Percentiles rank a stretch among this genome's conserved stretches.
These are phyloP conservation scores for Boechera divaricarpa DNA, from an alignment of 345 rosid species.

Conservation along the genomic window DNA sequence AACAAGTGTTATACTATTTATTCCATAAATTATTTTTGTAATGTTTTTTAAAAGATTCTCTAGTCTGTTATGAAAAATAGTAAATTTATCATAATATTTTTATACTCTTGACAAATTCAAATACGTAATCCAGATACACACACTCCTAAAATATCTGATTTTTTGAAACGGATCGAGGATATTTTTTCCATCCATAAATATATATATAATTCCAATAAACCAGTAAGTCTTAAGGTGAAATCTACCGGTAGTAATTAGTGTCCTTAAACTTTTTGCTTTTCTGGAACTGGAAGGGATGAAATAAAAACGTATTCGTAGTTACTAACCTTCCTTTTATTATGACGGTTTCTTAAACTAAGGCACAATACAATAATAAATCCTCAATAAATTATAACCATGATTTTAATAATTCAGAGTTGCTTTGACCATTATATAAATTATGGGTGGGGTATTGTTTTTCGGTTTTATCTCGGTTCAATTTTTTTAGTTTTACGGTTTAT, in stretches of 20 bases:
- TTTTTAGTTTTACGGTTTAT: too few relatives aligned
- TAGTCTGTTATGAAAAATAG: too few relatives aligned
- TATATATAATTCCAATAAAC: too few relatives aligned
- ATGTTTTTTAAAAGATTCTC: too few relatives aligned
- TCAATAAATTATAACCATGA: not conserved
- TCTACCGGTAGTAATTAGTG: too few relatives aligned
- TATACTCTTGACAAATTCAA: not conserved
- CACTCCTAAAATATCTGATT: not conserved
- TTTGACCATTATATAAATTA: constrained; percentile 4
- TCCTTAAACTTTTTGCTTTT: too few relatives aligned
- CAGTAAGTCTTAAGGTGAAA: too few relatives aligned
- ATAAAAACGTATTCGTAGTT: constrained; percentile 16
- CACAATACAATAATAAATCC: not conserved
- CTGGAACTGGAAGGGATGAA: not conserved
- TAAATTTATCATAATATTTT: too few relatives aligned
- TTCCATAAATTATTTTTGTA: too few relatives aligned
- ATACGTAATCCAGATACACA: not conserved
- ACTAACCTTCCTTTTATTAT: not conserved
- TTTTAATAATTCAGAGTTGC: not conserved
- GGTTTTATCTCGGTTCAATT: too few relatives aligned
- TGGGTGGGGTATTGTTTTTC: too few relatives aligned
- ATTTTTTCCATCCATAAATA: not conserved
- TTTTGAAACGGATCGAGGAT: not conserved
- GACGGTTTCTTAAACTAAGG: not conserved
- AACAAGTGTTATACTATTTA: too few relatives aligned